Percentiles rank a stretch among this genome's conserved stretches.
Conservation (phyloP, 306 rosid species). For the Castanospermum australe region DNA sequence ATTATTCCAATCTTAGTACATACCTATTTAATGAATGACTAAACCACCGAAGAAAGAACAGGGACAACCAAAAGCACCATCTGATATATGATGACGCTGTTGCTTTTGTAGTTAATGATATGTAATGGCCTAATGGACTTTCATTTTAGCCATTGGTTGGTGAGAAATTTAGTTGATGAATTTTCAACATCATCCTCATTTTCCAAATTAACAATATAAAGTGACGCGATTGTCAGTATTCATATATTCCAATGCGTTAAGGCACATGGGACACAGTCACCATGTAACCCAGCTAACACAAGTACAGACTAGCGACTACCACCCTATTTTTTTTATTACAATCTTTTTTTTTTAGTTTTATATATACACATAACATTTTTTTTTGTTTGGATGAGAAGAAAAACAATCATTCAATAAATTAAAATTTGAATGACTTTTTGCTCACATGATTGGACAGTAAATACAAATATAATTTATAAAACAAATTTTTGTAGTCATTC, state of each 20-base stretch:
- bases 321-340: background rate
- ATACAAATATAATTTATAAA: background rate
- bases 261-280: conserved; percentile 38
- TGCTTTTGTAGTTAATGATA: conserved; percentile 26
- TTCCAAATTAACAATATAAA: conserved; percentile 25
- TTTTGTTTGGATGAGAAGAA: background rate
- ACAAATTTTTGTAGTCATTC: background rate
- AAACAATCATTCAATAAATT: background rate
- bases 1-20: conserved; percentile 12
- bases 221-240: background rate
- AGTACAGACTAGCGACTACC: background rate
- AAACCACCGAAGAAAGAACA: background rate
- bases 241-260: background rate
- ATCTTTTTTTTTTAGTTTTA: background rate
- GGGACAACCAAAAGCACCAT: conserved; percentile 10
- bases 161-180: conserved; percentile 9
- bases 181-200: conserved; percentile 28
- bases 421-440: background rate
- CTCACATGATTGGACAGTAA: background rate
- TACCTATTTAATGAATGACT: background rate
- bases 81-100: background rate
- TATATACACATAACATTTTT: background rate
- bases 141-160: conserved; percentile 8
- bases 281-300: background rate
- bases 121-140: conserved; percentile 28